Evolutionary conservation across 805 yeast genomes (phyloP).

Genomic region (Yamadazyma endophytica): DNA sequence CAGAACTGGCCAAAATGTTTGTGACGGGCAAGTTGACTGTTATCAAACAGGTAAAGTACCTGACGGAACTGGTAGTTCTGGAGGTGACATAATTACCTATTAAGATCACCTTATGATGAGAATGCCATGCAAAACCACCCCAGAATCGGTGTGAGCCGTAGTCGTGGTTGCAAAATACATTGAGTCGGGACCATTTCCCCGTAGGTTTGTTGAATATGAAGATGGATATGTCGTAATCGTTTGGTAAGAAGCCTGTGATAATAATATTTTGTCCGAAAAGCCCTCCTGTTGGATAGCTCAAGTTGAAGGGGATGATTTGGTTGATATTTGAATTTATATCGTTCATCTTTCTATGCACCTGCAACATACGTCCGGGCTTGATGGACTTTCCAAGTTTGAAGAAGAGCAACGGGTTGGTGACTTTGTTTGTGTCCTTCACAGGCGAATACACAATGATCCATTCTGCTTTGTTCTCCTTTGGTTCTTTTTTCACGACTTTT

Average conservation of each 20-base stretch:
- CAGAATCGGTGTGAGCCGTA: slow-evolving; percentile 56
- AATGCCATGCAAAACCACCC: slow-evolving; percentile 70
- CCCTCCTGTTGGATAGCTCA: slow-evolving; percentile 57
- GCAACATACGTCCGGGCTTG: slow-evolving; percentile 26
- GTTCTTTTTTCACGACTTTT: not conserved
- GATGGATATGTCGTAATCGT: slow-evolving; percentile 43
- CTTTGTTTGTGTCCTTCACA: slow-evolving; percentile 11
- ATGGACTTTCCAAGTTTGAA: slow-evolving; percentile 32
- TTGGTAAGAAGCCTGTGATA: slow-evolving; percentile 54
- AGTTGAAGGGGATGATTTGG: slow-evolving; percentile 40
- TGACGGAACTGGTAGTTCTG: slow-evolving; percentile 41
- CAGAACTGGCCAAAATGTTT: slow-evolving; percentile 43
- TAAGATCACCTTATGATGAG: slow-evolving; percentile 68
- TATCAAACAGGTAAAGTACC: slow-evolving; percentile 45
- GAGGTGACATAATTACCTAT: slow-evolving; percentile 52
- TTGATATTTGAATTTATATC: not conserved
- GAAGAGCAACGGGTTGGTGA: slow-evolving; percentile 28
- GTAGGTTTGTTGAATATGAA: slow-evolving; percentile 51
- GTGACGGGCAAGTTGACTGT: slow-evolving; percentile 54
- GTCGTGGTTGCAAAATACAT: slow-evolving; percentile 48
- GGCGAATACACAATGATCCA: slow-evolving; percentile 34
- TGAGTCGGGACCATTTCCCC: slow-evolving; percentile 61
- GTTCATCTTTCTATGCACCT: slow-evolving; percentile 22
- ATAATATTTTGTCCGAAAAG: slow-evolving; percentile 64
- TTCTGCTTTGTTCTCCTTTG: slow-evolving; percentile 4